Evolutionary conservation across 441 rosid genomes (phyloP).

Genomic region (Croton laevigatus): DNA sequence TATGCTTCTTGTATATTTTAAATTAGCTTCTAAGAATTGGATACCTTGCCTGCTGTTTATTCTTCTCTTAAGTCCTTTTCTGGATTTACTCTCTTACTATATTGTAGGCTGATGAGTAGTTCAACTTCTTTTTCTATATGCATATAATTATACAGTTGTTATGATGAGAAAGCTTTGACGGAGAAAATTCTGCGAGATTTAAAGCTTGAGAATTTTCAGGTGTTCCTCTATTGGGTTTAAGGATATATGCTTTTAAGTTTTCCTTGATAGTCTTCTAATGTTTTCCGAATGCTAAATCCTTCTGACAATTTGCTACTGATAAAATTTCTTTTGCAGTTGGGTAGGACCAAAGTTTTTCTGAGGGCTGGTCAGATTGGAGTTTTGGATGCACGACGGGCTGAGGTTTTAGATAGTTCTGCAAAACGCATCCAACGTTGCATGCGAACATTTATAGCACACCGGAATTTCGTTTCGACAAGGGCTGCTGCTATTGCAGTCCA

Average conservation of each 20-base stretch:
- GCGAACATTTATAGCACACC: slow-evolving; percentile 58
- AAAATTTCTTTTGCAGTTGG: slow-evolving; percentile 56
- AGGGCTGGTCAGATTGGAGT: slow-evolving; percentile 98
- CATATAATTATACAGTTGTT: slow-evolving; percentile 35
- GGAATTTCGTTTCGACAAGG: slow-evolving; percentile 48
- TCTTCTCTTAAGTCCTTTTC: slow-evolving; percentile 6
- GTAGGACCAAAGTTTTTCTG: slow-evolving; percentile 89
- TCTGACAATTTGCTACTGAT: slow-evolving; percentile 4
- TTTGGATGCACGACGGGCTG: slow-evolving; percentile 79
- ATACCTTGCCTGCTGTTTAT: not conserved
- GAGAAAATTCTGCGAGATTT: slow-evolving; percentile 68
- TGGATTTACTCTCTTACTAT: not conserved
- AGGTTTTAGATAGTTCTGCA: slow-evolving; percentile 85
- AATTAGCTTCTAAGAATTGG: not conserved
- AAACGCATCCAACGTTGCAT: slow-evolving; percentile 65
- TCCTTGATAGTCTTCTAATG: not conserved
- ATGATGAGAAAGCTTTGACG: slow-evolving; percentile 75
- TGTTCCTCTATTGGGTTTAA: slow-evolving; percentile 24
- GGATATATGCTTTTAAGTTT: slow-evolving; percentile 6
- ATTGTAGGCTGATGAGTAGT: slow-evolving; percentile 10
- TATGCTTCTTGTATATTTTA: not conserved
- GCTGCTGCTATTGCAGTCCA: slow-evolving; percentile 71
- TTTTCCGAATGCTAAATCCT: slow-evolving; percentile 9
- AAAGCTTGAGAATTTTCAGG: slow-evolving; percentile 93
- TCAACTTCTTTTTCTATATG: slow-evolving; percentile 14